Evolutionary conservation across 805 yeast genomes (phyloP).

Genomic region (Yarrowia deformans): DNA sequence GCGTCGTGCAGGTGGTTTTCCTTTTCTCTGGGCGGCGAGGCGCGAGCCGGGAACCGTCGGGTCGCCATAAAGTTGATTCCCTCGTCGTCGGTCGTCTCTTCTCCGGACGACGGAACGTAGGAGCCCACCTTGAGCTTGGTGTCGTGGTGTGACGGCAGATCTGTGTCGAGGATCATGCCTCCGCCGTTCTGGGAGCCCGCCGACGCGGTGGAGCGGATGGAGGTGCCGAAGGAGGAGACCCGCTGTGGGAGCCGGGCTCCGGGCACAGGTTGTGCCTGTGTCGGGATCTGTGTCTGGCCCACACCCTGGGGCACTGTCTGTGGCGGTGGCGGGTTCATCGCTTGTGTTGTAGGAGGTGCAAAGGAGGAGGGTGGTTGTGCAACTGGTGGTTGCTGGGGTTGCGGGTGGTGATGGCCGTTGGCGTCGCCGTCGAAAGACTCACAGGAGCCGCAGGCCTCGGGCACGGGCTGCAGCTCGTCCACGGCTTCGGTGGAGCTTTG

Average conservation of each 20-base stretch:
- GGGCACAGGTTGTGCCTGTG: not conserved
- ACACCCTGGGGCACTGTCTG: too few species aligned
- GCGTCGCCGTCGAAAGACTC: slow-evolving; percentile 1
- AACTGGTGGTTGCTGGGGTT: not conserved
- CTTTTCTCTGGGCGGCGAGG: slow-evolving; percentile 20
- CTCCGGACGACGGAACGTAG: slow-evolving; percentile 36
- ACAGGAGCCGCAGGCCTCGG: slow-evolving; percentile 33
- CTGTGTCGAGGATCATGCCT: slow-evolving; percentile 32
- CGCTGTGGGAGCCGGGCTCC: not conserved
- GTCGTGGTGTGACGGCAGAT: slow-evolving; percentile 38
- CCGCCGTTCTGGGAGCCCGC: slow-evolving; percentile 16
- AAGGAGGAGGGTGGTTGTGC: not conserved
- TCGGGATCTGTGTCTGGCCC: not conserved
- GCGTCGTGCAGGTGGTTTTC: slow-evolving; percentile 14
- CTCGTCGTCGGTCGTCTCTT: slow-evolving; percentile 36
- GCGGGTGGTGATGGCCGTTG: slow-evolving; percentile 1
- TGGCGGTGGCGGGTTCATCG: not conserved
- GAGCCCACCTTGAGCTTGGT: slow-evolving; percentile 32
- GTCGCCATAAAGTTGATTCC: slow-evolving; percentile 36
- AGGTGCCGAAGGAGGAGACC: slow-evolving; percentile 15
- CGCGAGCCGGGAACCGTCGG: slow-evolving; percentile 7
- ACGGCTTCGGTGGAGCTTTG: slow-evolving; percentile 32
- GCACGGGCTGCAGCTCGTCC: slow-evolving; percentile 38
- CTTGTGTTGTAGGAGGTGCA: not conserved
- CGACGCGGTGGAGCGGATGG: slow-evolving; percentile 5